Evolutionary conservation across 306 rosid genomes (phyloP).

Genomic region (Fragaria iinumae): DNA sequence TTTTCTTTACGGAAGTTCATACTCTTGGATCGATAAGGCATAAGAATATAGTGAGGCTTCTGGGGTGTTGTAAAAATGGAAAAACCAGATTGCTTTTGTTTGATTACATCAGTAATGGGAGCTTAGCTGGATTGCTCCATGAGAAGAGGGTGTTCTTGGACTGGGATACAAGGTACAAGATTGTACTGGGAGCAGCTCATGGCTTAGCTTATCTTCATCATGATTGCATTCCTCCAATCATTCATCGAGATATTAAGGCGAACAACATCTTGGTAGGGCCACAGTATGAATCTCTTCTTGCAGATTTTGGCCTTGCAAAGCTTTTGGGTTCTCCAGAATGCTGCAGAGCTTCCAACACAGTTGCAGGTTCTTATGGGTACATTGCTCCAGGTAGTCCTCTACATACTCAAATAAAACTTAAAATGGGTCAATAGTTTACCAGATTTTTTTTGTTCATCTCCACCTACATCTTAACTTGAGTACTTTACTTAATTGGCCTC

Average conservation of each 20-base stretch:
- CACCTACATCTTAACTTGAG: not conserved
- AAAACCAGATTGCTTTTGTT: constrained; percentile 76
- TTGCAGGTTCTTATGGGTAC: constrained; percentile 95
- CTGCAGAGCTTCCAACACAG: constrained; percentile 54
- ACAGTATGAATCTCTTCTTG: constrained; percentile 77
- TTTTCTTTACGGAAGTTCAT: constrained; percentile 76
- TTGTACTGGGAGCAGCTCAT: constrained; percentile 79
- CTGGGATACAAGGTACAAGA: constrained; percentile 92
- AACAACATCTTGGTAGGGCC: constrained; percentile 90
- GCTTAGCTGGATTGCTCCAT: constrained; percentile 71
- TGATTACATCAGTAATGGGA: constrained; percentile 85
- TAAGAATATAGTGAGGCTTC: constrained; percentile 82
- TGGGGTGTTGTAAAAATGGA: constrained; percentile 82
- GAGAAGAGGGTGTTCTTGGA: constrained; percentile 83
- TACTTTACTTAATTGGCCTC: not conserved
- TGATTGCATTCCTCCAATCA: constrained; percentile 84
- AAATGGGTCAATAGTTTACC: not conserved
- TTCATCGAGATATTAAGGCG: constrained; percentile 81
- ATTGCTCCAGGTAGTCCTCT: constrained; percentile 84
- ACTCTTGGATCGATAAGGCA: constrained; percentile 90
- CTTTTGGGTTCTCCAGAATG: constrained; percentile 56
- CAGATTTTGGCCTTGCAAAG: constrained; percentile 94
- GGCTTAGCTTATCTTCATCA: constrained; percentile 96
- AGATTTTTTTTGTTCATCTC: not conserved
- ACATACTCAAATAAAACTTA: constrained; percentile 1